Base-by-base conservation (phyloP, 495 filamentous ascomycete species). In the Penicillium bialowiezense region DNA sequence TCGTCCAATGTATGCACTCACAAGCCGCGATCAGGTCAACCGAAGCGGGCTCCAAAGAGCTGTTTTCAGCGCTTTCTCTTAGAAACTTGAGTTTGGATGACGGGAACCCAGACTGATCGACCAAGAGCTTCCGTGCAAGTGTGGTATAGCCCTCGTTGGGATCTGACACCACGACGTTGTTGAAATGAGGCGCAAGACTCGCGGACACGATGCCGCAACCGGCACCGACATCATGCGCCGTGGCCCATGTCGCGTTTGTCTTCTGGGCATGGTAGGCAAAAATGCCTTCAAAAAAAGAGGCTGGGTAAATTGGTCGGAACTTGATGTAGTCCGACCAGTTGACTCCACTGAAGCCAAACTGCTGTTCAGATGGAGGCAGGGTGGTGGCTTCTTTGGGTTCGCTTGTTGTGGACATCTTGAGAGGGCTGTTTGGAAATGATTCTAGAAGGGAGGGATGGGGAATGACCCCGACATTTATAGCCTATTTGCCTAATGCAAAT, bases 301-400 rank as follows among this genome's bases (percentile, higher is more conserved):
- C 14, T 21, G 44, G 44, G 17, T 47, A 47, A 10, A 47, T 15
- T 12, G 44, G 44, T 14, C 44, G 44, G 17, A 47, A 47, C 14
- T 17, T 37, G 15, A 47, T 21, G 23, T 47, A 47, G 33, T 47
- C 33, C 4, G 44, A 37, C 44, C 44, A 47, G 34, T 38, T 31
- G 6, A 47, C 44, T 6, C 44, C 44, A 32, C 35, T 47, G 44
- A 47, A 47, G 34, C 44, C 44, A 6, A 19, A 47, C 35, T 47
- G 32, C 18, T 1, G 5, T 8, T 32, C 1, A 13, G 18, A 17
- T 19, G 5, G 1, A 13, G 12, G 5, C 29, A 32, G 29, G 3
- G 5, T 32, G 29, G 29, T 5, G 5, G 5, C 19, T 36, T 47
- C 23, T 12, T 35, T 34, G 14, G 44, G 12, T 33, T 29, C 35